Evolutionary conservation across 176 grass and related monocot genomes (phyloP), one percentile per base, ranked within the genome.

Genomic region (Zea mays): DNA sequence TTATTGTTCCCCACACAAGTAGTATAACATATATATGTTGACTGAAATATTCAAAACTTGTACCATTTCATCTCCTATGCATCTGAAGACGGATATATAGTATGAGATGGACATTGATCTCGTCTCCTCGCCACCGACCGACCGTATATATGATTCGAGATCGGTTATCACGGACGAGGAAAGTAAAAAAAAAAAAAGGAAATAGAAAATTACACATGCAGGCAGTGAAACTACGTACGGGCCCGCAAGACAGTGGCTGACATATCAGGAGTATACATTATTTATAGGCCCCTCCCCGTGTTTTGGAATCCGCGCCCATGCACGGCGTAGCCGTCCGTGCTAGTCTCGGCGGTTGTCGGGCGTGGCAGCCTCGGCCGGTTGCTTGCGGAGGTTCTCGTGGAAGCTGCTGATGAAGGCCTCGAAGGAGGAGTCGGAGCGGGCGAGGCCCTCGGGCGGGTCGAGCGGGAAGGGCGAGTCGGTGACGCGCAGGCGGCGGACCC

Each of bases 401-500:
- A 99, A 99, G 13, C 37, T 72, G 78, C 37, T 90, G 39, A 99
- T 99, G 88, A 89, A 99, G 77, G 72, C 79, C 60, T 79, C 88
- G 1, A 84, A 82, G 76, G 75, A n/a, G 80, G 74, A 55, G 73
- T 99, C 86, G 4, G 92, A 88, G 56, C 74, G 63, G 45, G 66
- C 44, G 47, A 60, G 77, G 47, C 81, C 90, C 55, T 86, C 92
- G 3, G 86, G 87, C 14, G 80, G 83, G 7, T 82, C 89, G 7
- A 86, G 17, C 3, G 89, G 87, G 60, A 97, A 97, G 1, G 95
- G 95, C 33, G 95, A 97, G 89, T 97, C 95, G 54, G 91, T 90
- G 78, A 97, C 71, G 65, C 95, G 90, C 21, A 97, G 87, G 73
- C 79, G 91, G 40, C 91, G 76, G 17, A 15, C 83, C 0, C 81